Evolutionary conservation across 2,329 filamentous ascomycete species (phyloP).

Genomic region (Fusarium tuaranense): DNA sequence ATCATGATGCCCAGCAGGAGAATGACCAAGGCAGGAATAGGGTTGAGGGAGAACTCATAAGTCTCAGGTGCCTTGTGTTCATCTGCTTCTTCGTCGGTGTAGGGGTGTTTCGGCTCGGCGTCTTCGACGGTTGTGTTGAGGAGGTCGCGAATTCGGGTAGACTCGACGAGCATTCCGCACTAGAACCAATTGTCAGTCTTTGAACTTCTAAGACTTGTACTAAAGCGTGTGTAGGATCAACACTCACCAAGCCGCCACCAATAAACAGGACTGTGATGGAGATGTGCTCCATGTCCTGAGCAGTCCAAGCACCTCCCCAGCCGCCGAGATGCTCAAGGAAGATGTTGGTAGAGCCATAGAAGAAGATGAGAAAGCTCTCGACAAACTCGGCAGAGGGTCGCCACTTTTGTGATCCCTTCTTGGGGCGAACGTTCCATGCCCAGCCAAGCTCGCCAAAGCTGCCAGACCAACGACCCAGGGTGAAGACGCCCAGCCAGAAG

Average conservation of each 20-base stretch:
- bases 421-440: conserved; percentile 92
- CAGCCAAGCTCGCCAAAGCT: conserved; percentile 92
- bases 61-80: conserved; percentile 69
- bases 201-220: background rate
- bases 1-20: conserved; percentile 93
- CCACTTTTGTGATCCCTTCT: conserved; percentile 67
- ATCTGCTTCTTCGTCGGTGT: conserved; percentile 60
- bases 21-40: conserved; percentile 87
- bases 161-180: conserved; percentile 89
- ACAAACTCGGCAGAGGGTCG: conserved; percentile 87
- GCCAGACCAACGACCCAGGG: conserved; percentile 89
- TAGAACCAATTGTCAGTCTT: conserved; percentile 50
- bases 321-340: conserved; percentile 89
- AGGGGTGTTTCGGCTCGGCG: conserved; percentile 47
- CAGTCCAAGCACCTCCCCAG: conserved; percentile 77
- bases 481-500: conserved; percentile 91
- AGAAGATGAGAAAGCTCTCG: conserved; percentile 89
- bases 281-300: conserved; percentile 89
- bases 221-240: background rate
- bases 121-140: conserved; percentile 66
- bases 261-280: conserved; percentile 96
- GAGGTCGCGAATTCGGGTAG: conserved; percentile 73
- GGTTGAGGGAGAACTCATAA: conserved; percentile 85
- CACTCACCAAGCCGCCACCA: conserved; percentile 84
- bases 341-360: conserved; percentile 90